Conservation (phyloP, 805 yeast genomes). For the Candida hispaniensis region DNA sequence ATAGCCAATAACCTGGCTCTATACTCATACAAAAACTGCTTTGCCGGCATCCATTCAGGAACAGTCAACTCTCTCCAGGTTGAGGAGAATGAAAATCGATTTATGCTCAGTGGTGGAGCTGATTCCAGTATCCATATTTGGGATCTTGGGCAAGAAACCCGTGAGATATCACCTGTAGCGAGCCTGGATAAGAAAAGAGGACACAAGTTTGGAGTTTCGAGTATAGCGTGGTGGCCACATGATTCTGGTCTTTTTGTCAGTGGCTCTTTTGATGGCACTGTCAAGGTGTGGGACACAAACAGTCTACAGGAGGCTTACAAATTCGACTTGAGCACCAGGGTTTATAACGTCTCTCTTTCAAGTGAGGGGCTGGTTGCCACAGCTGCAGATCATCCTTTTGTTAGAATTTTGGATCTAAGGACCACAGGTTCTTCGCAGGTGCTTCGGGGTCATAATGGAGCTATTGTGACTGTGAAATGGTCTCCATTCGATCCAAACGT, state of each 20-base stretch:
- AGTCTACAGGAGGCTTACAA: slow-evolving; percentile 53
- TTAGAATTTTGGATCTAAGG: slow-evolving; percentile 61
- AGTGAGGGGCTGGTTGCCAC: slow-evolving; percentile 46
- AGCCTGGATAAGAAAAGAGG: slow-evolving; percentile 26
- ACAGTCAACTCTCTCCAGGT: slow-evolving; percentile 54
- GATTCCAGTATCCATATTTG: slow-evolving; percentile 60
- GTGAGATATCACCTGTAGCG: slow-evolving; percentile 16
- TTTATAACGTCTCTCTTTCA: slow-evolving; percentile 59
- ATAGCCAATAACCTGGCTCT: slow-evolving; percentile 11
- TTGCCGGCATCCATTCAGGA: slow-evolving; percentile 26
- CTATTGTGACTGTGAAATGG: slow-evolving; percentile 56
- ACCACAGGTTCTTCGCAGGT: slow-evolving; percentile 66
- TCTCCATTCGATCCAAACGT: slow-evolving; percentile 67
- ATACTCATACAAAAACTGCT: slow-evolving; percentile 16
- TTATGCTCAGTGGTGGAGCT: slow-evolving; percentile 58
- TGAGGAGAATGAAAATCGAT: slow-evolving; percentile 39
- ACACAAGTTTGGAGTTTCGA: slow-evolving; percentile 66
- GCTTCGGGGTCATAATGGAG: slow-evolving; percentile 49
- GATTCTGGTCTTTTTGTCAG: slow-evolving; percentile 81
- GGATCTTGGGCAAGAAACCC: slow-evolving; percentile 37
- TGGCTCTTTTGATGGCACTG: slow-evolving; percentile 66
- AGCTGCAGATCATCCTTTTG: slow-evolving; percentile 59
- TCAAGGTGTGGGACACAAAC: slow-evolving; percentile 75
- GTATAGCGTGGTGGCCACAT: slow-evolving; percentile 76
- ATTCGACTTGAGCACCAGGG: slow-evolving; percentile 49